Evolutionary conservation across 2,329 filamentous ascomycete genomes (phyloP).

Genomic region (Cercospora zeae-maydis): DNA sequence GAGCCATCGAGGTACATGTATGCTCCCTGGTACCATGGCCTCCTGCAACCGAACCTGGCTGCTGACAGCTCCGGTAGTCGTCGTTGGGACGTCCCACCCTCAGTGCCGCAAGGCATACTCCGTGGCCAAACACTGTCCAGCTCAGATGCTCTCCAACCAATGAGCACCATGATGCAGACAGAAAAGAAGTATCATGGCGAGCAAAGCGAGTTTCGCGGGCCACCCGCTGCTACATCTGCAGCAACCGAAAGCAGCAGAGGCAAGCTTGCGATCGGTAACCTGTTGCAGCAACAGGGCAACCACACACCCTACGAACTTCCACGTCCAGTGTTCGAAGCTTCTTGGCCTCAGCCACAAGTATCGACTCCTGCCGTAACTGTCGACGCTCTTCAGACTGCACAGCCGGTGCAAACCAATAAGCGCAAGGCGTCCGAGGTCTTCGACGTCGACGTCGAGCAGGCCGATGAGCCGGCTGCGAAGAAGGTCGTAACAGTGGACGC

Average conservation of each 20-base stretch:
- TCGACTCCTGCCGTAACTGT: neutral
- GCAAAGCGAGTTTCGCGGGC: neutral
- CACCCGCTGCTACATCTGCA: neutral
- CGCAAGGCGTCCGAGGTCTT: conserved; percentile 29
- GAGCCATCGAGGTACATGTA: conserved; percentile 20
- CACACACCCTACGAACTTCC: neutral
- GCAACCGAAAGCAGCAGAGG: neutral
- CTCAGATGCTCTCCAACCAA: neutral
- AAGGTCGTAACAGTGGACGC: conserved; percentile 9
- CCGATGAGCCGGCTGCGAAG: conserved; percentile 13
- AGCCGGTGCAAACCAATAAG: conserved; percentile 17
- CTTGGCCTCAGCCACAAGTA: neutral
- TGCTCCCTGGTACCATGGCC: conserved; percentile 13
- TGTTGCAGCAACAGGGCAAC: neutral
- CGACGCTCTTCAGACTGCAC: neutral
- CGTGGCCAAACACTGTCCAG: neutral
- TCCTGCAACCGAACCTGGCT: conserved; percentile 10
- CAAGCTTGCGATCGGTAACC: conserved; percentile 3
- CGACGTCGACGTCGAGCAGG: conserved; percentile 2
- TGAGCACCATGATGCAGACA: neutral
- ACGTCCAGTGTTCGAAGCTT: neutral
- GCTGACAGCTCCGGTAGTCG: conserved; percentile 25
- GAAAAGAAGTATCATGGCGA: neutral
- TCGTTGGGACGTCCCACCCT: conserved; percentile 25
- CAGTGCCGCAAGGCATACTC: neutral